Base-by-base conservation (phyloP, 2,329 filamentous ascomycete genomes). In the Epichloe coenophiala region DNA sequence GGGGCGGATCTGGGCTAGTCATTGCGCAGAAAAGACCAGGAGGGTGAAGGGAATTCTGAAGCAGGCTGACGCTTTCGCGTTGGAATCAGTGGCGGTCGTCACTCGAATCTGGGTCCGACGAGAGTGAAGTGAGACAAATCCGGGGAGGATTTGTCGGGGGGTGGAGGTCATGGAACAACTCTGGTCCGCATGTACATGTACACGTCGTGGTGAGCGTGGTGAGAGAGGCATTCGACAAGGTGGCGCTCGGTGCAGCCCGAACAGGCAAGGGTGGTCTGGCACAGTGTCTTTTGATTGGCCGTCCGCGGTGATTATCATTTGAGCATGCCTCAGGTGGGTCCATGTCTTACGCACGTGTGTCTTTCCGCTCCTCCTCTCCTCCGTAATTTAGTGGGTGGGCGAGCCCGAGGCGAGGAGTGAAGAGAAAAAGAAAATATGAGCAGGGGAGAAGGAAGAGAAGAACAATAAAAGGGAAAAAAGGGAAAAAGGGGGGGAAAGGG, bases 301-400 rank as follows among this genome's bases (percentile, higher is more conserved):
- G 0, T 11, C 17, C 0, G 27, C 3, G 41, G 12, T 7, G 4
- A 21, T 15, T 3, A 45, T 49, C 50, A 48, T 48, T 51, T 51
- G 50, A 39, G 50, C 50, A 51, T 51, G 46, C 50, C 50, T 41
- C 13, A 15, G 44, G 42, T 42, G 36, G 50, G 41, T 43, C 33
- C 50, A 51, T 48, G 41, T 48, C 46, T 51, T 49, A 40, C 38
- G 37, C 39, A 31, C 11, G 19, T 31, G 35, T 19, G 36, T 47
- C 21, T 39, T 39, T 47, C 33, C 45, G 12, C 9, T 17, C 12
- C 21, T 21, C 33, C 21, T 15, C 40, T 17, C 21, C 21, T 21
- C 21, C 4, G 43, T 42, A 19, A 21, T 3, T 21, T 21, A 23
- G 38, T n/a, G 36, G 44, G 39, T 19, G 39, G n/a, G 39, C 27